These are phyloP conservation scores for Alternaria postmessia DNA, from an alignment of 2,329 filamentous ascomycete species.

Conservation along the genomic window DNA sequence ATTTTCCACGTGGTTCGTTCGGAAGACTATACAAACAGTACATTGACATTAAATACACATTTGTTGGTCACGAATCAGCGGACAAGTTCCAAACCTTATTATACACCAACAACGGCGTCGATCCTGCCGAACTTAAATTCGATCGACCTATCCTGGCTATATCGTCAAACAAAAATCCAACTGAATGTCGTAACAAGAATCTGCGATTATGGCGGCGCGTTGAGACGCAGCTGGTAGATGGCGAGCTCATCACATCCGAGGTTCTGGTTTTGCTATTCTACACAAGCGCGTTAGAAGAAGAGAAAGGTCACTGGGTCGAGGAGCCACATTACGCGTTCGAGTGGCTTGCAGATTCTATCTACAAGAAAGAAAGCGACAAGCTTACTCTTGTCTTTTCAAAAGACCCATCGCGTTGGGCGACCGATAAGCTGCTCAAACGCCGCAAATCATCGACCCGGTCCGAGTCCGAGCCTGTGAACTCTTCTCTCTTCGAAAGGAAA, in stretches of 20 bases:
- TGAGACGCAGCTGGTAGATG: slow-evolving; percentile 27
- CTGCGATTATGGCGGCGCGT: slow-evolving; percentile 38
- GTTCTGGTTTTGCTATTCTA: slow-evolving; percentile 42
- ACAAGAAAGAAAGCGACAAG: slow-evolving; percentile 35
- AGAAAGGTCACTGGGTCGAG: slow-evolving; percentile 45
- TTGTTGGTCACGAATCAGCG: slow-evolving; percentile 22
- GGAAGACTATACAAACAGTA: slow-evolving; percentile 38
- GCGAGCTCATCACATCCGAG: slow-evolving; percentile 25
- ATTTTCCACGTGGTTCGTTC: slow-evolving; percentile 40
- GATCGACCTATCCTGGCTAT: slow-evolving; percentile 36
- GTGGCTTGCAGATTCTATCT: slow-evolving; percentile 35
- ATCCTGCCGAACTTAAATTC: slow-evolving; percentile 36
- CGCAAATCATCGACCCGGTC: slow-evolving; percentile 27
- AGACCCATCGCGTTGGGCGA: slow-evolving; percentile 35
- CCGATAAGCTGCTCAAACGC: slow-evolving; percentile 36
- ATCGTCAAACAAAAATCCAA: slow-evolving; percentile 37
- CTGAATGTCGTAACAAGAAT: slow-evolving; percentile 43
- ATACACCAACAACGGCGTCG: slow-evolving; percentile 44
- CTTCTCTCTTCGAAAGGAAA: slow-evolving; percentile 7
- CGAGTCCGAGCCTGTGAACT: slow-evolving; percentile 4
- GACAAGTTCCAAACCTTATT: slow-evolving; percentile 41
- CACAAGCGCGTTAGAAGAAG: slow-evolving; percentile 39
- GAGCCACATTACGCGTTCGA: slow-evolving; percentile 46
- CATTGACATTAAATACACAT: slow-evolving; percentile 42
- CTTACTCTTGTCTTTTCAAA: slow-evolving; percentile 40